Evolutionary conservation across 495 filamentous ascomycete genomes (phyloP), one percentile per base, ranked within the genome.

Genomic region (Xylaria grammica): DNA sequence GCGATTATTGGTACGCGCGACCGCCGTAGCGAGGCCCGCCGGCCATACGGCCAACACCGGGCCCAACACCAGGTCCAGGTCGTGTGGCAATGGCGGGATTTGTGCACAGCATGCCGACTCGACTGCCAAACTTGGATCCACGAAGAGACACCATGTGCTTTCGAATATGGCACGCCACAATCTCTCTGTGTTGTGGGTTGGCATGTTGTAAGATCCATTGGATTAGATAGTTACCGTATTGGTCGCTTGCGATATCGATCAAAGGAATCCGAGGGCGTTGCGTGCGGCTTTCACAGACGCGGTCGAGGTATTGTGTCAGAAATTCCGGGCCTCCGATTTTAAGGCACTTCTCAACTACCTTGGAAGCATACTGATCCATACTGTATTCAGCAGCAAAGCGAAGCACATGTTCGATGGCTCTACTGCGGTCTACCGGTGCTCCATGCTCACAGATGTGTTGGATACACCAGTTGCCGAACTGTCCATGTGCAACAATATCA

Each of bases 131-230:
- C 74, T 99, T 99, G 67, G 95, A 98, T 46, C 95, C 95, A 62
- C 95, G 93, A 38, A 99, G 88, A 63, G 96, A 98, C 27, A 99
- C 95, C 95, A 99, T 99, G 78, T 99, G 95, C 81, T 99, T 99
- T 67, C 93, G 89, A 69, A 99, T 94, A 73, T 99, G 96, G 38
- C 85, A 87, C 29, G 94, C 92, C 60, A 98, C 95, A 62, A 97
- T 82, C 72, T 99, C 95, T 65, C 93, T 91, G 73, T 97, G 95
- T 67, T 92, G 91, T 59, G 89, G 82, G 36, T 89, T 87, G 59
- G 92, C 88, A 75, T 97, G 90, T 51, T 91, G 94, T 66, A 99
- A 81, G 72, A 99, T 93, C 85, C 93, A 97, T 75, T 99, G 95
- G 61, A 98, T 92, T 51, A 99, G 85, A 73, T 99, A 99, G 79